phyloP scores from a whole-genome alignment of 768 basidiomycete genomes.

The Pisolithus tinctorius region DNA sequence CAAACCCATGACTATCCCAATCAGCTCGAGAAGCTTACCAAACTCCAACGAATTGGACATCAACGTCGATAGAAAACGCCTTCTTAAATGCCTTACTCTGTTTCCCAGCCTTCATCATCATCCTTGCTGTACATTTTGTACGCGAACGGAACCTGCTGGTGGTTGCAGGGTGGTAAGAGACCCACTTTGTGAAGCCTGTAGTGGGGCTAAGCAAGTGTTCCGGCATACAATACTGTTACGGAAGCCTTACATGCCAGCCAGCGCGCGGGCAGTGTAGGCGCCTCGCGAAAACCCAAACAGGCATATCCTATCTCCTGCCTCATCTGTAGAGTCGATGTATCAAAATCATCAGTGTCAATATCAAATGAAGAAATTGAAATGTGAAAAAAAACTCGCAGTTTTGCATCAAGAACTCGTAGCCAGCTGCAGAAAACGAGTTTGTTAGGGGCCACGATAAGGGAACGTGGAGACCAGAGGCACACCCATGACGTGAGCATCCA shows the following conservation, averaged over 20 bases:
- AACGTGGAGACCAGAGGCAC: conserved; percentile 4
- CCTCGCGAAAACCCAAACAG: conserved; percentile 80
- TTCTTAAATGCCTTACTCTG: conserved; percentile 68
- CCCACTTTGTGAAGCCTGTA: conserved; percentile 63
- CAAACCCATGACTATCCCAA: neutral
- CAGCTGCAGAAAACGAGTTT: conserved; percentile 33
- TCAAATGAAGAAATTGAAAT: neutral
- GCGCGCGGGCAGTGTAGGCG: conserved; percentile 62
- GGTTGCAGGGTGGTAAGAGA: conserved; percentile 60
- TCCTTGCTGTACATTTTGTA: conserved; percentile 56
- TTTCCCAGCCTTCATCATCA: conserved; percentile 51
- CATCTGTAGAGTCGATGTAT: conserved; percentile 32
- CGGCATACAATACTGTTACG: neutral
- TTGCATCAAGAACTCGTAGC: conserved; percentile 76
- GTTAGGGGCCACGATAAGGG: neutral
- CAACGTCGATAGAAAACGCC: conserved; percentile 68
- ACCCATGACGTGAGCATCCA: conserved; percentile 70
- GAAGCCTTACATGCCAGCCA: conserved; percentile 58
- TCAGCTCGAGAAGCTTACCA: conserved; percentile 39
- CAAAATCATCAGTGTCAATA: neutral
- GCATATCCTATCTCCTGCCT: conserved; percentile 68
- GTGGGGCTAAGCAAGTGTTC: neutral
- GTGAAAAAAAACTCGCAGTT: conserved; percentile 43
- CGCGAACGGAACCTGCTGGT: conserved; percentile 75
- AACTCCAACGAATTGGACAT: conserved; percentile 68